Evolutionary conservation across 495 filamentous ascomycete species (phyloP).

Genomic region (Acidiella bohemica): DNA sequence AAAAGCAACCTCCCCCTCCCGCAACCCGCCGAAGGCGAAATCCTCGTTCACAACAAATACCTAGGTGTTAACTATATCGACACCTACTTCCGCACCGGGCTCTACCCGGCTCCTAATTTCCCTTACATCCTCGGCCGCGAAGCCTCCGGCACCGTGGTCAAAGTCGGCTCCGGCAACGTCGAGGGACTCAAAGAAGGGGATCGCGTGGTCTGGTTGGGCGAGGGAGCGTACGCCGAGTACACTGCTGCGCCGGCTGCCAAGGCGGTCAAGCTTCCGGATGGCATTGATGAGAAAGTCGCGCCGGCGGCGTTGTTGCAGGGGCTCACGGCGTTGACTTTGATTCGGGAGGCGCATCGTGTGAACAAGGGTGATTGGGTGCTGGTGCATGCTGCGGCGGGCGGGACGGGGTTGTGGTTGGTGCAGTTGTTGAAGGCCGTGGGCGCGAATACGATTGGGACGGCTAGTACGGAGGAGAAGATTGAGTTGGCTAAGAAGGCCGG

Average conservation of each 20-base stretch:
- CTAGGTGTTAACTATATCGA: conserved; percentile 87
- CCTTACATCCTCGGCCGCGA: conserved; percentile 79
- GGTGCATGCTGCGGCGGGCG: conserved; percentile 83
- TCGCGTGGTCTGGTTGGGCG: conserved; percentile 33
- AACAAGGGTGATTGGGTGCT: conserved; percentile 71
- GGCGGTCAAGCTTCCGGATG: conserved; percentile 50
- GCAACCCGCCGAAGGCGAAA: conserved; percentile 47
- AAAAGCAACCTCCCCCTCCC: conserved; percentile 67
- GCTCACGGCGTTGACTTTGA: conserved; percentile 70
- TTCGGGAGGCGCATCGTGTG: conserved; percentile 63
- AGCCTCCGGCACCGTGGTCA: conserved; percentile 50
- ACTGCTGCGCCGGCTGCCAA: conserved; percentile 45
- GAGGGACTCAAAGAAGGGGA: conserved; percentile 20
- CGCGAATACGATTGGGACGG: conserved; percentile 73
- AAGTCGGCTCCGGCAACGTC: conserved; percentile 33
- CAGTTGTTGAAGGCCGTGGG: conserved; percentile 63
- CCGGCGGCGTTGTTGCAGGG: conserved; percentile 64
- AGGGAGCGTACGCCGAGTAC: conserved; percentile 64
- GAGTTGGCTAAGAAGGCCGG: conserved; percentile 71
- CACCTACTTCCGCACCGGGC: conserved; percentile 78
- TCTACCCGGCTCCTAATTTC: conserved; percentile 57
- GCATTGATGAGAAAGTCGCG: conserved; percentile 49
- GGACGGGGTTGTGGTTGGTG: conserved; percentile 64
- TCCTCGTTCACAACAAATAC: conserved; percentile 76
- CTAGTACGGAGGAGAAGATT: conserved; percentile 59